These are phyloP conservation scores for Macrocystidia cucumis DNA, from an alignment of 1,284 basidiomycete genomes.

Conservation along the genomic window DNA sequence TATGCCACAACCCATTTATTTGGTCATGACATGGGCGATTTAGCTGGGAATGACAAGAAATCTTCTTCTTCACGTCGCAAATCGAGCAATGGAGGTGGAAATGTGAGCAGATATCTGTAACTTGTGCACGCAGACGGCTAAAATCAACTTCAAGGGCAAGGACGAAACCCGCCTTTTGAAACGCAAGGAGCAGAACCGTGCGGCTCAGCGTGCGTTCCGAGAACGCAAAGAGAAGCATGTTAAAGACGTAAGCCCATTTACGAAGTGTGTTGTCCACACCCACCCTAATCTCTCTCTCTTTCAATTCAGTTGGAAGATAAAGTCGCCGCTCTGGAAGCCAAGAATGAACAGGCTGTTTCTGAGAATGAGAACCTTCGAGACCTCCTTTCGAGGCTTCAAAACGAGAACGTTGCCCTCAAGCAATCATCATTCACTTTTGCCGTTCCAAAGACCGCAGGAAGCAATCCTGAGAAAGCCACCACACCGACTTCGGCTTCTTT, in stretches of 20 bases:
- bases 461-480: constrained; percentile 15
- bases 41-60: constrained; percentile 22
- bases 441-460: constrained; percentile 39
- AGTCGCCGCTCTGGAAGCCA: constrained; percentile 70
- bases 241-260: constrained; percentile 74
- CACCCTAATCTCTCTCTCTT: constrained; percentile 10
- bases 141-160: constrained; percentile 26
- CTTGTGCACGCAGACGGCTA: too few species aligned
- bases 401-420: constrained; percentile 70
- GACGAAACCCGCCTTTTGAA: constrained; percentile 71
- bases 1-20: not conserved
- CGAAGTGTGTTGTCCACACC: constrained; percentile 1
- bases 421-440: constrained; percentile 70
- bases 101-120: too few species aligned
- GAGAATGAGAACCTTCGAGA: constrained; percentile 80
- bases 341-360: constrained; percentile 53
- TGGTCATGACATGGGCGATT: constrained; percentile 5
- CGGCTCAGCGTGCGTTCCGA: constrained; percentile 79
- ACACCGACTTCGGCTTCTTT: constrained; percentile 19
- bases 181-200: constrained; percentile 83
- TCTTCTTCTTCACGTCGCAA: constrained; percentile 22
- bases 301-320: constrained; percentile 68
- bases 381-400: constrained; percentile 66
- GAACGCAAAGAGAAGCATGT: constrained; percentile 87
- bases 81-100: constrained; percentile 19